Conservation (phyloP, 768 basidiomycete genomes). For the Tephrocybe sp. region DNA sequence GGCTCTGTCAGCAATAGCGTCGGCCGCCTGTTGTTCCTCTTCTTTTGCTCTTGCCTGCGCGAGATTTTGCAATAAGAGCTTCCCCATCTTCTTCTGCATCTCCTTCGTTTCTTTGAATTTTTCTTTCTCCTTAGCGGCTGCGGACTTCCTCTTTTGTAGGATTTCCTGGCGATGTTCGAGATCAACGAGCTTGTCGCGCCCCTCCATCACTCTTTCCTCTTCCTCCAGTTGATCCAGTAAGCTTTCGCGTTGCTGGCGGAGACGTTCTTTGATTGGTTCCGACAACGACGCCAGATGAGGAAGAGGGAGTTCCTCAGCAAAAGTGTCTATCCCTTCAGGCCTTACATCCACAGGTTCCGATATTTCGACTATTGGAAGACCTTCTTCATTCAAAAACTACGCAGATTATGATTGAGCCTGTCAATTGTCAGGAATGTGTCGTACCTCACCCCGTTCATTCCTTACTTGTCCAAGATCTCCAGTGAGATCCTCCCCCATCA, state of each 20-base stretch:
- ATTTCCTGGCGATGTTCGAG: conserved; percentile 42
- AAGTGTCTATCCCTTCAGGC: conserved; percentile 12
- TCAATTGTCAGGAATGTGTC: conserved; percentile 23
- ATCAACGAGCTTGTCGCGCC: conserved; percentile 37
- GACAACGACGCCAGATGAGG: conserved; percentile 46
- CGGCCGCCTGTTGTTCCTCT: conserved; percentile 30
- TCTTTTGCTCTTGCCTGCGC: conserved; percentile 38
- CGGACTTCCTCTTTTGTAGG: conserved; percentile 50
- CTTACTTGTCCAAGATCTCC: conserved; percentile 31
- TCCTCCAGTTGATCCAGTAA: conserved; percentile 70
- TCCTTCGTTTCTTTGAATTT: conserved; percentile 41
- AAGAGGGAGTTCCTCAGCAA: conserved; percentile 41
- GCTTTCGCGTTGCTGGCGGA: conserved; percentile 56
- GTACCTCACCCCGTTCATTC: conserved; percentile 65
- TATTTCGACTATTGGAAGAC: conserved; percentile 77
- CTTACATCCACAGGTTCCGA: conserved; percentile 47
- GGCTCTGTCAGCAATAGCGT: conserved; percentile 31
- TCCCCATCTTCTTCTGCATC: conserved; percentile 79
- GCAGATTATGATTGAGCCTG: conserved; percentile 20
- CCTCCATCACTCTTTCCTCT: conserved; percentile 54
- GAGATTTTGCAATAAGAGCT: conserved; percentile 52
- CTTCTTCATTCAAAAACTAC: conserved; percentile 74
- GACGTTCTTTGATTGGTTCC: conserved; percentile 43
- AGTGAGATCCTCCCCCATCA: conserved; percentile 46
- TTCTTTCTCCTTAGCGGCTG: conserved; percentile 37